Evolutionary conservation across 1,284 basidiomycete genomes (phyloP).

Genomic region (Termitomyces sp.): DNA sequence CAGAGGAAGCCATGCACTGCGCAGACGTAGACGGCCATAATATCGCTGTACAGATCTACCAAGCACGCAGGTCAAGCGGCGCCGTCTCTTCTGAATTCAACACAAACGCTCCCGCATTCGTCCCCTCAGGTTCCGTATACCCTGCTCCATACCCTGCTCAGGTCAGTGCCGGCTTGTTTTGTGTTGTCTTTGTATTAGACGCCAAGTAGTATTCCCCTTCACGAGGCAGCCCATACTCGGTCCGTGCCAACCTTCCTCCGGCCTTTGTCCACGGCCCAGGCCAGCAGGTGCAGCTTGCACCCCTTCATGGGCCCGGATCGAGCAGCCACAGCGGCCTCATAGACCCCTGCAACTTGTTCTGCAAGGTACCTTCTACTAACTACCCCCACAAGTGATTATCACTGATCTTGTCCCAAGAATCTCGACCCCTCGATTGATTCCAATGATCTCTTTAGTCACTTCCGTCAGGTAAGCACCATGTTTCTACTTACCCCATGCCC

Average conservation of each 20-base stretch:
- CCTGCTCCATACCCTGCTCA: slow-evolving; percentile 47
- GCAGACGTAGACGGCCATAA: slow-evolving; percentile 75
- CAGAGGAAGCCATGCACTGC: slow-evolving; percentile 77
- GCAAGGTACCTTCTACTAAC: slow-evolving; percentile 57
- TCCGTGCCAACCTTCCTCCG: slow-evolving; percentile 30
- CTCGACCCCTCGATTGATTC: slow-evolving; percentile 82
- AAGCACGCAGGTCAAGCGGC: slow-evolving; percentile 53
- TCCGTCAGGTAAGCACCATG: slow-evolving; percentile 65
- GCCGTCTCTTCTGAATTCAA: slow-evolving; percentile 58
- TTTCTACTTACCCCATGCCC: no score
- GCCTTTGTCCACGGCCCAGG: slow-evolving; percentile 81
- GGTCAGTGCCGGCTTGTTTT: slow-evolving; percentile 12
- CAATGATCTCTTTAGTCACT: slow-evolving; percentile 75
- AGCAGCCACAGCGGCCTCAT: slow-evolving; percentile 80
- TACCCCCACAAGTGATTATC: background rate
- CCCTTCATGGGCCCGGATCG: slow-evolving; percentile 65
- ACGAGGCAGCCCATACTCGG: slow-evolving; percentile 34
- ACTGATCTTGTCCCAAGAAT: slow-evolving; percentile 46
- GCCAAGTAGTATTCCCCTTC: slow-evolving; percentile 58
- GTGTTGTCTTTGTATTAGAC: background rate
- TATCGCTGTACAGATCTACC: slow-evolving; percentile 75
- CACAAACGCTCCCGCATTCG: slow-evolving; percentile 66
- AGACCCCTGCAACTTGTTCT: slow-evolving; percentile 89
- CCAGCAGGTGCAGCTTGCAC: slow-evolving; percentile 83
- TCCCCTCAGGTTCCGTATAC: slow-evolving; percentile 60